Evolutionary conservation across 306 rosid genomes (phyloP), one percentile per base, ranked within the genome.

Genomic region (Macrotyloma uniflorum): DNA sequence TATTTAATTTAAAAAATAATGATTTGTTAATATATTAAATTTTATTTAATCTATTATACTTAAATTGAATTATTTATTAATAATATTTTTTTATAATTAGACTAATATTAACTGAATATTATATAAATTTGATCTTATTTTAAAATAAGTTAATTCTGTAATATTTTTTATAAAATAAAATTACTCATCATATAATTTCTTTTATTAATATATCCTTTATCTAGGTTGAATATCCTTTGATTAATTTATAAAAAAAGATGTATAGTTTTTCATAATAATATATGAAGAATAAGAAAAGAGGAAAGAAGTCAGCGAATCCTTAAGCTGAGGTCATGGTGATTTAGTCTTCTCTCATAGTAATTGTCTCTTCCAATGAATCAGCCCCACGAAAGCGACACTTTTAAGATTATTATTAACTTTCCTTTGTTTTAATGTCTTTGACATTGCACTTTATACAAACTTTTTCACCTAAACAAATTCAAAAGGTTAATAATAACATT

Each of bases 251-350:
- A 54, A 54, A 54, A 1, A 10, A 1, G 61, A 57, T 19, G 1
- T 8, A 54, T 54, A 54, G 5, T 22, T 22, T 12, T 59, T 28
- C n/a, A n/a, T n/a, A n/a, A n/a, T n/a, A n/a, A n/a, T n/a, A n/a
- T n/a, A n/a, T n/a, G n/a, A n/a, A n/a, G n/a, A n/a, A n/a, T n/a
- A n/a, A n/a, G n/a, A n/a, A n/a, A n/a, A n/a, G n/a, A n/a, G n/a
- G n/a, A n/a, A 28, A 59, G 4, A 61, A 32, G 42, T 85, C 79
- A 64, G 85, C 75, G 82, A 87, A 89, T 89, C 90, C 79, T 47
- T 80, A 50, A 22, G 81, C 20, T 85, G 88, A 81, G 88, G 72
- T 87, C 89, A 76, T 45, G n/a, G 3, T 18, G 87, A 85, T 83
- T 85, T 80, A 16, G 70, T 65, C 61, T 72, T 32, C 67, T 69